Evolutionary conservation across 1,284 basidiomycete genomes (phyloP), one percentile per base, ranked within the genome.

Genomic region (Pisolithus thermaeus): DNA sequence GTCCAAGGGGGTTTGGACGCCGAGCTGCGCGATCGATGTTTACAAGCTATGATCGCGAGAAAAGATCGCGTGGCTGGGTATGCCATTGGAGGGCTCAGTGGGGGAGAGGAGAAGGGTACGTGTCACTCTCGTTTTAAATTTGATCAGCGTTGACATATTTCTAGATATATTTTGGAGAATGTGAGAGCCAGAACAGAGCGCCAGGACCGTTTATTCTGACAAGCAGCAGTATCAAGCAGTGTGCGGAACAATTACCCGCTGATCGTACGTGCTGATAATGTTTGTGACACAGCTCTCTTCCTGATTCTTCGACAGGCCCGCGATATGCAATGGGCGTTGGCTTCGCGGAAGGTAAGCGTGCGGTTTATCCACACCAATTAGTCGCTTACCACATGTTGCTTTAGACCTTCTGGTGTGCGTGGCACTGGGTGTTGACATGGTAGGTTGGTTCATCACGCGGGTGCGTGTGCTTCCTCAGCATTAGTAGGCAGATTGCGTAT

Each of bases 391-490:
- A 59, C 39, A n/a, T 40, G 38, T 47, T 20, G 44, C 39, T 18
- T 12, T 52, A 91, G 90, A 92, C 71, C 74, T 93, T 16, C 70
- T 93, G 41, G 89, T 93, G 12, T 92, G 90, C 61, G 84, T 91
- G 23, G 90, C 90, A 7, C 72, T 93, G n/a, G 90, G 90, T 6
- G 78, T 93, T 20, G 90, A 93, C 61, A 92, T 93, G 90, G 90
- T 88, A 57, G 22, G 71, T 52, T 23, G 39, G 39, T 40, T 22
- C 37, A 51, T 51, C 27, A 30, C 36, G 47, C 18, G 30, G 32
- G n/a, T 41, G 27, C 27, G 39, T 23, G n/a, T 22, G 4, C 18
- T 35, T 23, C 28, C 27, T 30, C 48, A 40, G 56, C 11, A 50
- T 44, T 18, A n/a, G 45, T 54, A 90, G 87, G 88, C 89, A 1